Base-by-base conservation (phyloP, 805 yeast genomes). In the Wickerhamiella galacta region DNA sequence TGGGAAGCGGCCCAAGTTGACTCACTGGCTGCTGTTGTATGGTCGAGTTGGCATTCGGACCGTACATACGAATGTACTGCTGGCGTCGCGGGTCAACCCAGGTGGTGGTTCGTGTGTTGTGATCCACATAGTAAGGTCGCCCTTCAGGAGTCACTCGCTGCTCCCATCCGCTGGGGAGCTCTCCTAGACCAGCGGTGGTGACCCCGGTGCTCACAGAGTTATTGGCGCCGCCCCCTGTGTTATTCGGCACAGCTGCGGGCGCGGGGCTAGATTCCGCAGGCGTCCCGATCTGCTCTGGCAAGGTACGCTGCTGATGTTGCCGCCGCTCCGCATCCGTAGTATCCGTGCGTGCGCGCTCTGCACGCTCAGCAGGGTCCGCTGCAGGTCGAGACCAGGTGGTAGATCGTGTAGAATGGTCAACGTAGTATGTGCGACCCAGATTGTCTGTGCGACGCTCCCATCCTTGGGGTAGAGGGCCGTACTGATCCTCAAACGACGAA, bases 81-180 rank as follows among this genome's bases (percentile, higher is more conserved):
- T 90, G 98, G 58, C 98, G 74, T 59, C 99, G 72, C 43, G 99
- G 99, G 57, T 90, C 99, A 30, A 90, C 99, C 99, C 99, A 90
- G 9, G 99, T 90, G 3, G 99, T 90, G 1, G 99, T 90, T 56
- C 99, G 71, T n/a, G 98, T 90, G 57, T 90, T 90, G 61, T 90
- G 99, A 57, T 90, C 99, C 31, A 90, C 98, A 55, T 85, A 90
- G 59, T 90, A 90, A 6, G 96, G 92, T 53, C 98, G 72, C 25
- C 98, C 99, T 58, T 90, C 98, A 18, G 93, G 93, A 5, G 99
- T 90, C 48, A 79, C 78, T 43, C 99, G 67, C 61, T 87, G 96
- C 59, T 90, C 99, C 99, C 99, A 90, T 25, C 98, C 99, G 8
- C 93, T 72, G 6, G 99, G 99, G 42, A 90, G 65, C 60, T 90